Base-by-base conservation (phyloP, 257 asterid genomes). In the Nemophila menziesii region DNA sequence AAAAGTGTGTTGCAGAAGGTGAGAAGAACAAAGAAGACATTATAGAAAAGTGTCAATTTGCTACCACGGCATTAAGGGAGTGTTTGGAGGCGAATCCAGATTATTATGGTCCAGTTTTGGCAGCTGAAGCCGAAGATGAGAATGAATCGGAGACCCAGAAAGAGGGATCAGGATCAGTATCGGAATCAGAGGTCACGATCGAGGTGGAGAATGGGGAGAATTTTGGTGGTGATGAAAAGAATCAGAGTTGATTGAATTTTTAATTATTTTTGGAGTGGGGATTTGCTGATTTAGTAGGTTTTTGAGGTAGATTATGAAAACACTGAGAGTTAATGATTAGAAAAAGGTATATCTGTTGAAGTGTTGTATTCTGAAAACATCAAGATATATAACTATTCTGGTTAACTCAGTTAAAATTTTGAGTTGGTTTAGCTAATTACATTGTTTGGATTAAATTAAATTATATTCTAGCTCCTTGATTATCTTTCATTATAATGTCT, bases 21-120 rank as follows among this genome's bases (percentile, higher is more conserved):
- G 96, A 80, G 52, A 63, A 56, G 45, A 76, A 75, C 20, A 26
- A 61, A 0, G 85, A 78, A 26, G 86, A 85, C 58, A 58, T 80
- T 14, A 87, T 52, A 54, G 81, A 77, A 22, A 80, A 70, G 65
- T 78, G 96, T 40, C 63, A 61, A 39, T 69, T 71, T 58, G 71
- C 52, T 1, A 78, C 92, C 14, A 33, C 63, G 33, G 54, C 69
- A 54, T 63, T 85, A 46, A 78, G 52, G 65, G 74, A 75, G 63
- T 85, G 96, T 62, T 80, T 85, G 96, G 83, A 80, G 49, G 89
- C 60, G 22, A 75, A 85, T 57, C 49, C 77, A 13, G 93, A 80
- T 44, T 74, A 85, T 29, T 85, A 80, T 41, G 82, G 65, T 0
- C 93, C 93, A 0, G 54, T 85, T 39, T 55, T 85, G 74, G 55